Base-by-base conservation (phyloP, 495 filamentous ascomycete species). In the Sabuloglossum arenarium region DNA sequence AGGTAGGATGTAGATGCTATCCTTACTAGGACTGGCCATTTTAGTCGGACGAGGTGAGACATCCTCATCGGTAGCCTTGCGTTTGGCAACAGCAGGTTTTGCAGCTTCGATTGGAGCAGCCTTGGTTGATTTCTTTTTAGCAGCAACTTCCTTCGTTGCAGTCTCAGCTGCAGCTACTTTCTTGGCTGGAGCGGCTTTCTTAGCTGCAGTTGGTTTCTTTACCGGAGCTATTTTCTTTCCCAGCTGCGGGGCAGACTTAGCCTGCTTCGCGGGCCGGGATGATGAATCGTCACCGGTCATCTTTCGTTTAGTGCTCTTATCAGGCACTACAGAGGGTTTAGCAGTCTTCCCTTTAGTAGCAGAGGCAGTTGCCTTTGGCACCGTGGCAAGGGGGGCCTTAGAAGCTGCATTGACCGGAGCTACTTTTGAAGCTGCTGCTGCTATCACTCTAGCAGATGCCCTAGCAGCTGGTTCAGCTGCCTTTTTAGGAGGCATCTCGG, bases 131-230 rank as follows among this genome's bases (percentile, higher is more conserved):
- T 46, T 28, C 25, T 42, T 19, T 31, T 53, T 53, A 8, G 57
- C 58, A 37, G 23, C 25, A 32, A n/a, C 19, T 51, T 31, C 21
- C 21, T 56, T 60, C 4, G 56, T 39, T 8, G 46, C 11, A 25
- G 28, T 25, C 39, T 32, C 55, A 43, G 60, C 27, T 0, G 28
- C 24, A 4, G 53, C 47, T 27, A 59, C 58, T 59, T 60, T 54
- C 51, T 25, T 56, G 27, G 46, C 43, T 56, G 30, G n/a, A 1
- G 30, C 39, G 19, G 53, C 2, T 55, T 14, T 29, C 14, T 42
- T 42, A 3, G 30, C 27, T 28, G 8, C 29, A 29, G 53, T 32
- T n/a, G 53, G n/a, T n/a, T n/a, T 29, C 19, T 55, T 55, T 1
- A n/a, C 9, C 6, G 24, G 6, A 29, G 47, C 47, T n/a, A 14